Conservation (phyloP, 768 basidiomycete species). For the Gelatoporia subvermispora region DNA sequence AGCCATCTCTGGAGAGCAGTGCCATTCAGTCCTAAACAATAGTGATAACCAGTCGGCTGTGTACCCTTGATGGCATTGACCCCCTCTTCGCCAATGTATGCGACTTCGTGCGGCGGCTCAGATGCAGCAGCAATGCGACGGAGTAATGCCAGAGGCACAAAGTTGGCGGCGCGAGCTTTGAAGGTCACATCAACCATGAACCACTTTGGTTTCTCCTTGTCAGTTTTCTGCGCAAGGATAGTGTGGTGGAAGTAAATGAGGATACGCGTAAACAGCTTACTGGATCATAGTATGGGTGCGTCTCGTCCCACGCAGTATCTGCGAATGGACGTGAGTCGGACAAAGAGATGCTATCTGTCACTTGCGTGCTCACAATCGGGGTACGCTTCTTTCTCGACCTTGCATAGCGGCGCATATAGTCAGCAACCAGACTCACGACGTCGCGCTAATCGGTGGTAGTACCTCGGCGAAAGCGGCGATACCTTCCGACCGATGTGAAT, state of each 20-base stretch:
- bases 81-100: constrained; percentile 63
- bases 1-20: constrained; percentile 79
- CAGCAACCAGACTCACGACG: background rate
- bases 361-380: constrained; percentile 67
- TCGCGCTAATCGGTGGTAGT: constrained; percentile 1
- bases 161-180: constrained; percentile 56
- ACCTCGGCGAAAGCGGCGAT: constrained; percentile 83
- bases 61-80: constrained; percentile 60
- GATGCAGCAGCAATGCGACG: constrained; percentile 49
- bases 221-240: constrained; percentile 57
- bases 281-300: constrained; percentile 78
- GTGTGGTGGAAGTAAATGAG: background rate
- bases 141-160: constrained; percentile 74
- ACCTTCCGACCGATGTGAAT: constrained; percentile 36
- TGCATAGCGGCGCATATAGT: background rate
- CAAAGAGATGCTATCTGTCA: background rate
- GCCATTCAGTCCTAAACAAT: no score
- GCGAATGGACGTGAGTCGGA: constrained; percentile 2
- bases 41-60: constrained; percentile 7
- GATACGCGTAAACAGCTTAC: constrained; percentile 33
- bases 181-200: constrained; percentile 88
- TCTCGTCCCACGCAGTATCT: constrained; percentile 91
- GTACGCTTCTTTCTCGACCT: constrained; percentile 83
- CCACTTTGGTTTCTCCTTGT: constrained; percentile 76
- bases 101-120: constrained; percentile 47